phyloP scores from a whole-genome alignment of 805 yeast genomes.

The Ogataea kodamae region DNA sequence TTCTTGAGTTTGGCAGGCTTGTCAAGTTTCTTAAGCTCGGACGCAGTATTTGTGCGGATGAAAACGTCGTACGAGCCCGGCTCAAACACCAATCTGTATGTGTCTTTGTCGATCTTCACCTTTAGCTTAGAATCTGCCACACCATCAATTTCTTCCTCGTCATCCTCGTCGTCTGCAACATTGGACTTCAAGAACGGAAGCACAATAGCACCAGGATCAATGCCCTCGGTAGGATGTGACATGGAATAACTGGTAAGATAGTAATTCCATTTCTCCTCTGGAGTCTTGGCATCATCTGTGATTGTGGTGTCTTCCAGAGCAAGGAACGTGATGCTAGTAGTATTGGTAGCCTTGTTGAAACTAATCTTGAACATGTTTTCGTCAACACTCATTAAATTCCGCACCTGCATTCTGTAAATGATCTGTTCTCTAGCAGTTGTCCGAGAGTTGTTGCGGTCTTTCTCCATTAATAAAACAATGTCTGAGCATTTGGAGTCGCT shows the following conservation, averaged over 20 bases:
- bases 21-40: slow-evolving; percentile 23
- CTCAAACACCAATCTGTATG: slow-evolving; percentile 80
- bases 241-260: slow-evolving; percentile 88
- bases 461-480: slow-evolving; percentile 75
- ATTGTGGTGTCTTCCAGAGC: slow-evolving; percentile 87
- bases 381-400: slow-evolving; percentile 71
- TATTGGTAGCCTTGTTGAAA: slow-evolving; percentile 50
- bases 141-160: slow-evolving; percentile 49
- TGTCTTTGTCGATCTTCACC: slow-evolving; percentile 73
- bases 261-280: slow-evolving; percentile 87
- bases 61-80: slow-evolving; percentile 76
- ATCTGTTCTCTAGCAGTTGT: slow-evolving; percentile 87
- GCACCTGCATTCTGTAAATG: slow-evolving; percentile 81
- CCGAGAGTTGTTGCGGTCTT: slow-evolving; percentile 59
- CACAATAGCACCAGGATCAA: slow-evolving; percentile 68
- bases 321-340: slow-evolving; percentile 73
- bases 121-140: slow-evolving; percentile 64
- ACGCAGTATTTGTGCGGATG: slow-evolving; percentile 50
- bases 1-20: slow-evolving; percentile 18
- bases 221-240: slow-evolving; percentile 97
- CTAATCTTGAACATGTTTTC: slow-evolving; percentile 92
- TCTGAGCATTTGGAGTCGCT: slow-evolving; percentile 79
- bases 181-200: slow-evolving; percentile 73
- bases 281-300: slow-evolving; percentile 55
- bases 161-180: slow-evolving; percentile 46